A percentile compares a stretch with the other conserved stretches of the same genome.
These are phyloP conservation scores for Porpolomopsis calyptriformis DNA, from an alignment of 768 basidiomycete genomes.

Conservation along the genomic window DNA sequence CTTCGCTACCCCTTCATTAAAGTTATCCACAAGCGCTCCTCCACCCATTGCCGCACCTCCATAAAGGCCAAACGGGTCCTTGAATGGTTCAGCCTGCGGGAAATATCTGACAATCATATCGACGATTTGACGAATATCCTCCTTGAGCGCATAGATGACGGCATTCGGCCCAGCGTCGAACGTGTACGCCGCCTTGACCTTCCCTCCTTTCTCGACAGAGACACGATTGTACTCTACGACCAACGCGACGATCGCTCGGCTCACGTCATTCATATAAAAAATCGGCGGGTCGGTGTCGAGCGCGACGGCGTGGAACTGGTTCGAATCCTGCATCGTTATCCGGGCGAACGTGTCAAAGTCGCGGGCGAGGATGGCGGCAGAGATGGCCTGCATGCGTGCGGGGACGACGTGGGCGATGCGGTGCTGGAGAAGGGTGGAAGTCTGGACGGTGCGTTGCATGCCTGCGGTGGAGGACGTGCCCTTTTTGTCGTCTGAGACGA, in stretches of 20 bases:
- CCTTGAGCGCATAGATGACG: slow-evolving; percentile 81
- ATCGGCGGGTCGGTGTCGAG: slow-evolving; percentile 97
- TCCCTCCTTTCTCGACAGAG: slow-evolving; percentile 40
- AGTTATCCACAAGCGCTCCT: slow-evolving; percentile 53
- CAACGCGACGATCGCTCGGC: slow-evolving; percentile 81
- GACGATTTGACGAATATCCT: slow-evolving; percentile 71
- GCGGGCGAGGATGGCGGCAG: slow-evolving; percentile 60
- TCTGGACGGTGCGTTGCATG: slow-evolving; percentile 97
- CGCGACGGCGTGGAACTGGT: slow-evolving; percentile 97
- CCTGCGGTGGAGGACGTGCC: slow-evolving; percentile 90
- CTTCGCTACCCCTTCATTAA: slow-evolving; percentile 70
- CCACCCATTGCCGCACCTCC: slow-evolving; percentile 25
- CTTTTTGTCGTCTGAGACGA: slow-evolving; percentile 94
- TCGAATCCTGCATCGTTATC: slow-evolving; percentile 95
- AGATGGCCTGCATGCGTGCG: slow-evolving; percentile 71
- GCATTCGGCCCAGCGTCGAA: slow-evolving; percentile 98
- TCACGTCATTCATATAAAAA: slow-evolving; percentile 99
- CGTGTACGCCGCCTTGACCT: slow-evolving; percentile 90
- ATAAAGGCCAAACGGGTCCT: slow-evolving; percentile 65
- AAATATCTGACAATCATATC: slow-evolving; percentile 73
- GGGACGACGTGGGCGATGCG: slow-evolving; percentile 85
- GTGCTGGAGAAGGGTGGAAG: slow-evolving; percentile 77
- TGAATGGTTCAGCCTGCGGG: slow-evolving; percentile 70
- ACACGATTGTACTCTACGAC: slow-evolving; percentile 90
- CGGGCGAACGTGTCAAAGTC: slow-evolving; percentile 86